These are phyloP conservation scores for Canariomyces notabilis DNA, from an alignment of 2,329 filamentous ascomycete genomes.

Conservation along the genomic window DNA sequence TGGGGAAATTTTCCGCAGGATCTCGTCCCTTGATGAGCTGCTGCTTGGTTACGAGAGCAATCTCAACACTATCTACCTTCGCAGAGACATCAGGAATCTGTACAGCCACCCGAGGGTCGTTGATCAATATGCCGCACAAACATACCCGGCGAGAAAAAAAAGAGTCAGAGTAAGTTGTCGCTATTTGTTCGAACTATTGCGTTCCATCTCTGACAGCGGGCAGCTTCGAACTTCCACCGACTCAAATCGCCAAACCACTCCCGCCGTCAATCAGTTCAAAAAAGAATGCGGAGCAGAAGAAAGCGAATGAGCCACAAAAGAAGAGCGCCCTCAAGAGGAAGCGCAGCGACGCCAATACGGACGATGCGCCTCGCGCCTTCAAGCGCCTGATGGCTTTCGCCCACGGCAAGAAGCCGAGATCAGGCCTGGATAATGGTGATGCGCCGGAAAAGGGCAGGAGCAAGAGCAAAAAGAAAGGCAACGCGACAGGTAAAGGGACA, in stretches of 20 bases:
- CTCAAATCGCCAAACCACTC: slow-evolving; percentile 46
- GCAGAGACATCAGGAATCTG: background rate
- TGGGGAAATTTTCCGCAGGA: background rate
- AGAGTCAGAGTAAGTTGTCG: slow-evolving; percentile 42
- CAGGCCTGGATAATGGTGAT: slow-evolving; percentile 68
- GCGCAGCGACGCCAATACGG: slow-evolving; percentile 38
- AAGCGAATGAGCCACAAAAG: slow-evolving; percentile 24
- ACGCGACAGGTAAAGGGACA: slow-evolving; percentile 18
- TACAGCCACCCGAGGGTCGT: background rate
- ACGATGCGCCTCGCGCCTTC: slow-evolving; percentile 89
- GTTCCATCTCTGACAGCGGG: background rate
- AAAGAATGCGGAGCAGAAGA: slow-evolving; percentile 35
- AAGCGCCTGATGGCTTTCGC: slow-evolving; percentile 75
- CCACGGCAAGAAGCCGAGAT: slow-evolving; percentile 53
- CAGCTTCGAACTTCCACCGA: slow-evolving; percentile 48
- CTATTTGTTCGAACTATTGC: background rate
- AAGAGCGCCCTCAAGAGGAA: slow-evolving; percentile 47
- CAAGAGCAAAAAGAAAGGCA: slow-evolving; percentile 32
- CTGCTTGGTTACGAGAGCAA: no score
- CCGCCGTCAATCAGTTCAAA: slow-evolving; percentile 37
- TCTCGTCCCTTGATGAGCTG: background rate
- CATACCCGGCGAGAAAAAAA: slow-evolving; percentile 65
- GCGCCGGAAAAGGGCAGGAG: slow-evolving; percentile 29
- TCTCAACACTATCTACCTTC: no score
- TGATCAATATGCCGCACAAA: slow-evolving; percentile 71